phyloP scores from a whole-genome alignment of 78 protist species.

The Pigoraptor vietnamica region DNA sequence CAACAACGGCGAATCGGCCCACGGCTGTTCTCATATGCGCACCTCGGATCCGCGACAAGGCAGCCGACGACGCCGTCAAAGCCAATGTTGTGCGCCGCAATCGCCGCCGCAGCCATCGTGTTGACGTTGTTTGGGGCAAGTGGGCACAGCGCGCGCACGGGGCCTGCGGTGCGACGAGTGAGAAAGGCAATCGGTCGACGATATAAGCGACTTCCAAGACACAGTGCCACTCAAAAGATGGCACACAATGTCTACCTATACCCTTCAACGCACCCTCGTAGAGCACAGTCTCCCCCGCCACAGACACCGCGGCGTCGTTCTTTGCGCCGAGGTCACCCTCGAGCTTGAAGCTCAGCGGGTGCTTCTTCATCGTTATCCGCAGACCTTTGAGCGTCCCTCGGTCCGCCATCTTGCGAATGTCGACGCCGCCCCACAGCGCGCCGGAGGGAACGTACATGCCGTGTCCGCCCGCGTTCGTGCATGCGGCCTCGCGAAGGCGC shows the following conservation, averaged over 20 bases:
- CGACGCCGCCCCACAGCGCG: constrained; percentile 54
- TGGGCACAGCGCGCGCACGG: constrained; percentile 44
- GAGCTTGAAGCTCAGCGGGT: constrained; percentile 11
- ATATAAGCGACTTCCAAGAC: no score
- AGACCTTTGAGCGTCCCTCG: constrained; percentile 18
- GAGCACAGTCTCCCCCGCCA: background rate
- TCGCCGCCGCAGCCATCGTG: constrained; percentile 51
- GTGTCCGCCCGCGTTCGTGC: background rate
- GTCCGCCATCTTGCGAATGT: constrained; percentile 42
- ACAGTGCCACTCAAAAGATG: no score
- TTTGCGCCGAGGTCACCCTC: background rate
- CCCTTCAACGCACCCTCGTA: constrained; percentile 36
- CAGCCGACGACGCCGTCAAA: constrained; percentile 22
- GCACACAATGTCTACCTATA: no score
- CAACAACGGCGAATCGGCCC: no score
- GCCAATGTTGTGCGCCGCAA: constrained; percentile 26
- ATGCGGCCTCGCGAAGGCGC: background rate
- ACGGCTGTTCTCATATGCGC: no score
- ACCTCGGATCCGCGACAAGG: constrained; percentile 18
- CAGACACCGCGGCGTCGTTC: background rate
- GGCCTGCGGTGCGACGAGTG: background rate
- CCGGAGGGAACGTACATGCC: constrained; percentile 40
- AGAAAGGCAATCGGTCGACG: background rate
- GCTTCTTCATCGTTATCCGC: constrained; percentile 43
- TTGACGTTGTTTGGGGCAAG: constrained; percentile 55